Conservation (phyloP, 257 asterid species). For the Lycium barbarum region DNA sequence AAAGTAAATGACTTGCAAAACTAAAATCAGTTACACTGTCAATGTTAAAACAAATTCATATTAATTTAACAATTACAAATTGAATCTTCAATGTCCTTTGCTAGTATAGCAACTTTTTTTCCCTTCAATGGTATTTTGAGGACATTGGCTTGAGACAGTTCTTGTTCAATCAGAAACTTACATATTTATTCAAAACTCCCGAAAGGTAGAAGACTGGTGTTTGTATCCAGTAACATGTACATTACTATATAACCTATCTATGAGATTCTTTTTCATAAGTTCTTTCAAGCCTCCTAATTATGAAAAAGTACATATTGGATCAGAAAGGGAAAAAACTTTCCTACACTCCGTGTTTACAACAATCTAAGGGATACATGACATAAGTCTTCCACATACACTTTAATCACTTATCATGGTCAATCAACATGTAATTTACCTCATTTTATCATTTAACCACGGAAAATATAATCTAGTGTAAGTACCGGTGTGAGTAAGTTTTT, state of each 20-base stretch:
- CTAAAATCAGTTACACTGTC: no score
- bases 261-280: background rate
- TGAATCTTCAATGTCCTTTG: background rate
- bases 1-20: background rate
- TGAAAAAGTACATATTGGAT: constrained; percentile 14
- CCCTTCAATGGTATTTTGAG: background rate
- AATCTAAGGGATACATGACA: background rate
- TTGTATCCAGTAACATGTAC: background rate
- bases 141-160: background rate
- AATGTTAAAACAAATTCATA: background rate
- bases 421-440: background rate
- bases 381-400: background rate
- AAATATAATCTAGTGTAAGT: background rate
- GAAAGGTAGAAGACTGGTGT: background rate
- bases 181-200: background rate
- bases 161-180: constrained; percentile 14
- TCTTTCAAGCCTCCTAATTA: constrained; percentile 8
- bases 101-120: background rate
- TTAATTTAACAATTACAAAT: background rate
- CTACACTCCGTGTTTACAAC: background rate
- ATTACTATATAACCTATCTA: constrained; percentile 11
- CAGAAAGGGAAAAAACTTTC: background rate
- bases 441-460: background rate
- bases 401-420: background rate
- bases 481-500: background rate